A percentile compares a stretch with the other conserved stretches of the same genome.
Conservation (phyloP, 2,329 filamentous ascomycete species). For the Colletotrichum limetticola region DNA sequence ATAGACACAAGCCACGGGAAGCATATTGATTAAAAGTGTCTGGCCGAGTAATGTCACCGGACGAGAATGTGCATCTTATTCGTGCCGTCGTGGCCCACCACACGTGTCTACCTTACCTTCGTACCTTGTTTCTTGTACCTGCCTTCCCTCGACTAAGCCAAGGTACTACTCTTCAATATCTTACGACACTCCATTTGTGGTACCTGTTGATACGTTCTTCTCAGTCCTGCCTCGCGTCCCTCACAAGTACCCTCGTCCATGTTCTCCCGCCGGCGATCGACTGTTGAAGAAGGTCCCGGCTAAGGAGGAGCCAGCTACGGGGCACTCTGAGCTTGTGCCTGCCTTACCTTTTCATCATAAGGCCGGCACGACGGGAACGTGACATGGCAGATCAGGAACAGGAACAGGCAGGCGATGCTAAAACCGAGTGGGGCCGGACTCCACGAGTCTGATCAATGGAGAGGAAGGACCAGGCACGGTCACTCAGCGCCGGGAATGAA, state of each 20-base stretch:
- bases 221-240: neutral
- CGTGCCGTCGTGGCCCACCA: neutral
- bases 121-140: neutral
- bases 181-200: neutral
- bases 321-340: neutral
- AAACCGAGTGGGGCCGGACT: neutral
- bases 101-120: neutral
- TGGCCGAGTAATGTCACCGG: neutral
- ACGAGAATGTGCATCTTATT: neutral
- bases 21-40: conserved; percentile 11
- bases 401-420: conserved; percentile 5
- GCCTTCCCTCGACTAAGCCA: neutral
- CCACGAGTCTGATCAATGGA: neutral
- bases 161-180: neutral
- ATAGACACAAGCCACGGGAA: neutral
- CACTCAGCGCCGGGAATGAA: neutral
- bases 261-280: neutral
- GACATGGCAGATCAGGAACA: neutral
- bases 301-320: neutral
- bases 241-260: neutral
- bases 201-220: neutral
- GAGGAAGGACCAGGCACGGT: neutral
- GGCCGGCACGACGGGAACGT: neutral
- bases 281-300: neutral
- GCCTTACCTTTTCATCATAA: neutral